phyloP scores from a whole-genome alignment of 2,329 filamentous ascomycete species.

The Coniochaeta sp. region DNA sequence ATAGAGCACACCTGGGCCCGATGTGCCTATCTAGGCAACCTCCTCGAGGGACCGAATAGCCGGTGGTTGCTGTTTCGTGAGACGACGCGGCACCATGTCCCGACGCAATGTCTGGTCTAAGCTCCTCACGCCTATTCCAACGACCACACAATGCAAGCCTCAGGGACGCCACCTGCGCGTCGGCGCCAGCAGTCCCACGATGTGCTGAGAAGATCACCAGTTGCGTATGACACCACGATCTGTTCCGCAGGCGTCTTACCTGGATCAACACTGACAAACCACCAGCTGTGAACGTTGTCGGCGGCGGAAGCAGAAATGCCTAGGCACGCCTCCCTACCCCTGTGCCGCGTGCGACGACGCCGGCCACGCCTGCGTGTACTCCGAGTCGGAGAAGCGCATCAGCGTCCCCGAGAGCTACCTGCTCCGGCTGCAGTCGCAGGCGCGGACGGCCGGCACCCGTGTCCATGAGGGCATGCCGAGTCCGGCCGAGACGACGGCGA shows the following conservation, averaged over 20 bases:
- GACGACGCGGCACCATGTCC: neutral
- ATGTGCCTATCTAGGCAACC: neutral
- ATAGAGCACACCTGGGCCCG: neutral
- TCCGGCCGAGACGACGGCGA: slow-evolving; percentile 7
- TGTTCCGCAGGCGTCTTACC: neutral
- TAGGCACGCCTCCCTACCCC: slow-evolving; percentile 6
- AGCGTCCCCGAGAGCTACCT: slow-evolving; percentile 7
- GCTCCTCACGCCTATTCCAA: neutral
- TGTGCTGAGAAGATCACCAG: slow-evolving; percentile 5
- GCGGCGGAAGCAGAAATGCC: slow-evolving; percentile 7
- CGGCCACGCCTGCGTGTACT: slow-evolving; percentile 4
- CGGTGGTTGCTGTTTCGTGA: neutral
- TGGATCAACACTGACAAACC: neutral
- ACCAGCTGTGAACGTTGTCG: slow-evolving; percentile 4
- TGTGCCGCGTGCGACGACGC: slow-evolving; percentile 4
- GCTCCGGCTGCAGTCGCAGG: slow-evolving; percentile 5
- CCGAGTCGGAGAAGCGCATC: slow-evolving; percentile 7
- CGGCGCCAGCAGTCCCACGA: slow-evolving; percentile 5
- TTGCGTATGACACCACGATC: slow-evolving; percentile 1
- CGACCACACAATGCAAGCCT: slow-evolving; percentile 2
- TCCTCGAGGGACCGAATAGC: neutral
- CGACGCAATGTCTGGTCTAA: neutral
- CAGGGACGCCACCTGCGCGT: slow-evolving; percentile 2
- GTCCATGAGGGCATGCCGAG: slow-evolving; percentile 7
- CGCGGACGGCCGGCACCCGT: neutral